Evolutionary conservation across 768 basidiomycete species (phyloP), one percentile per base, ranked within the genome.

Genomic region (Macrolepiota fuliginosa): DNA sequence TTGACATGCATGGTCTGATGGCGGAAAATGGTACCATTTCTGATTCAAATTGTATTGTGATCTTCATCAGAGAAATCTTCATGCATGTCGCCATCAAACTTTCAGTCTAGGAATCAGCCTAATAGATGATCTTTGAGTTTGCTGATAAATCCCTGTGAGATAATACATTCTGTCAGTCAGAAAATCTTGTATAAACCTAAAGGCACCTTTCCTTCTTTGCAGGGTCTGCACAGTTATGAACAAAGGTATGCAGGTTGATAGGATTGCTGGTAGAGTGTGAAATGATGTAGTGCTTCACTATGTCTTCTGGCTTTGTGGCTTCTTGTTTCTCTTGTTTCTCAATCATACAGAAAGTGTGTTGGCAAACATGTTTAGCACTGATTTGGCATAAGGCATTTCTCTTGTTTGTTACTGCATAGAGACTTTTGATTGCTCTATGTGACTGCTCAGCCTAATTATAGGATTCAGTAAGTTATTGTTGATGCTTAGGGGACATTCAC

Each of bases 51-150:
- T 29, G 63, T 42, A n/a, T 61, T 55, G 25, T 17, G 32, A 11
- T 63, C 51, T 2, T 47, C 58, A 32, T 60, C 47, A n/a, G 54
- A 50, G 52, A 61, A 64, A 10, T 56, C 54, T 6, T 61, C 46
- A 32, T 64, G 58, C 32, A 29, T 49, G 22, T 63, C 56, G 0
- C 56, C 62, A 37, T 63, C 62, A 39, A 63, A 63, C 4, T 62
- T 62, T 29, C 59, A 64, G 1, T 36, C 55, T 9, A 64, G 66
- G 9, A 75, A 47, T 4, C 76, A 72, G 0, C 70, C 71, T 0
- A 77, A 69, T 10, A 77, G 62, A 57, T 79, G 72, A 27, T 76
- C 66, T 54, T 76, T 37, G 6, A 81, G 68, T 42, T 77, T 71
- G 0, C 73, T 63, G 2, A 75, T 36, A 77, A 76, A 29, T 64